phyloP scores from a whole-genome alignment of 352 stramenopile species.

The Phytophthora niederhauseri region DNA sequence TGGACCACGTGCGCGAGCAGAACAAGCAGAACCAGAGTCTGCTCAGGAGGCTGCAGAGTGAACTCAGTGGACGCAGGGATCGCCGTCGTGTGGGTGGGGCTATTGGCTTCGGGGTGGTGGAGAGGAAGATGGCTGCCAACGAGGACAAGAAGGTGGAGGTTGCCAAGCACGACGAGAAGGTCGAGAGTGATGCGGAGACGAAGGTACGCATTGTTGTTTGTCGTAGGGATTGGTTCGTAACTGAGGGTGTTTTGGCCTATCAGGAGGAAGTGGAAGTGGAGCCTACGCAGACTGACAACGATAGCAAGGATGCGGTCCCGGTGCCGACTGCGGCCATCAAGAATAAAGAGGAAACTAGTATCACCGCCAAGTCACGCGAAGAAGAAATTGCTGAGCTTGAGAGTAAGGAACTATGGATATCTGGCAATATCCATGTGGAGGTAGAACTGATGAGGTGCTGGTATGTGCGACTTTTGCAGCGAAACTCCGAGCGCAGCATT shows the following conservation, averaged over 20 bases:
- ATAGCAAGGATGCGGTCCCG: conserved; percentile 2
- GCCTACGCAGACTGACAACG: not conserved
- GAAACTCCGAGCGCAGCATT: conserved; percentile 43
- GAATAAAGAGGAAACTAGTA: conserved; percentile 11
- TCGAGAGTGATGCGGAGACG: conserved; percentile 5
- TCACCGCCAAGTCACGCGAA: conserved; percentile 25
- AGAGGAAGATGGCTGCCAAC: conserved; percentile 4
- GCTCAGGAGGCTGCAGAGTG: conserved; percentile 38
- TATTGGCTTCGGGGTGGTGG: conserved; percentile 2
- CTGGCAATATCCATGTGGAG: too few relatives aligned
- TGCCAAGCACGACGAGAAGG: conserved; percentile 3
- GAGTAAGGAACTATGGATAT: not conserved
- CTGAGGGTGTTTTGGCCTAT: not conserved
- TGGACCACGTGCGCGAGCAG: conserved; percentile 43
- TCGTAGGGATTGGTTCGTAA: not conserved
- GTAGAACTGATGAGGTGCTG: not conserved
- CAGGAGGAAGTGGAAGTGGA: conserved; percentile 8
- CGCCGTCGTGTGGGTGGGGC: not conserved
- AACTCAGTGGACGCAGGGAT: conserved; percentile 31
- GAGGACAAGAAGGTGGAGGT: conserved; percentile 1
- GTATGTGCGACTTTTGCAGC: conserved; percentile 23
- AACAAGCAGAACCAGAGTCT: conserved; percentile 46
- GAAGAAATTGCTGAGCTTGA: conserved; percentile 60
- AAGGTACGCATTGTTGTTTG: conserved; percentile 10
- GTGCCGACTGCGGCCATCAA: not conserved